Evolutionary conservation across 2,329 filamentous ascomycete genomes (phyloP), one percentile per base, ranked within the genome.

Genomic region (Capronia coronata): DNA sequence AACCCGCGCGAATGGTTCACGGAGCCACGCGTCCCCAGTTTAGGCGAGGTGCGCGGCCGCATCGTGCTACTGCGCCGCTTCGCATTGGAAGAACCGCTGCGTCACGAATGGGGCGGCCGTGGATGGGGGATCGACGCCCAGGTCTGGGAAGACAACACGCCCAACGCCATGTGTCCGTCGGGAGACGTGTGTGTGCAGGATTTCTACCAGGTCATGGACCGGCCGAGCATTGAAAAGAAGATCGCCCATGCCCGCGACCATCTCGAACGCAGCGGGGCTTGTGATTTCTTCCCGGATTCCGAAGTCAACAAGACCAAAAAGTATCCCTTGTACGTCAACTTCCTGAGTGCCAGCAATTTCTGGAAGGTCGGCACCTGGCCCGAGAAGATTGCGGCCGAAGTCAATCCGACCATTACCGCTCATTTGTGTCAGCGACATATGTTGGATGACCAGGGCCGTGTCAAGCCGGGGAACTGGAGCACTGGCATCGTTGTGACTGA

Each of bases 361-460:
- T 97, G 91, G 82, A 90, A 87, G 58, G 75, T 84, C 1, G 82
- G 80, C 48, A 95, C 89, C 68, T 98, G 93, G 93, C 93, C 93
- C 0, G 90, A 95, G 67, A 84, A 80, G 63, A 87, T 98, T 65
- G 91, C 93, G 1, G 83, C 81, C 16, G 87, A 86, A 70, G 76
- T 95, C 42, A 97, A 97, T 71, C 86, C 90, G 14, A 82, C 83
- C 1, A 77, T 76, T n/a, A 71, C 78, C 35, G 73, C 76, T 54
- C 79, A 79, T 65, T 62, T 83, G 45, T 80, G 78, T 58, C 67
- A 68, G 54, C 73, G 69, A 49, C 77, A 82, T 61, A 69, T 57
- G 43, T 49, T 64, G 18, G 57, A 64, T 35, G 59, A 66, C 48
- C 57, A 54, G 57, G 63, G 48, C 55, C 60, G 41, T 49, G 50